These are phyloP conservation scores for Stagonosporopsis rhizophila DNA, from an alignment of 2,329 filamentous ascomycete genomes.

Conservation along the genomic window DNA sequence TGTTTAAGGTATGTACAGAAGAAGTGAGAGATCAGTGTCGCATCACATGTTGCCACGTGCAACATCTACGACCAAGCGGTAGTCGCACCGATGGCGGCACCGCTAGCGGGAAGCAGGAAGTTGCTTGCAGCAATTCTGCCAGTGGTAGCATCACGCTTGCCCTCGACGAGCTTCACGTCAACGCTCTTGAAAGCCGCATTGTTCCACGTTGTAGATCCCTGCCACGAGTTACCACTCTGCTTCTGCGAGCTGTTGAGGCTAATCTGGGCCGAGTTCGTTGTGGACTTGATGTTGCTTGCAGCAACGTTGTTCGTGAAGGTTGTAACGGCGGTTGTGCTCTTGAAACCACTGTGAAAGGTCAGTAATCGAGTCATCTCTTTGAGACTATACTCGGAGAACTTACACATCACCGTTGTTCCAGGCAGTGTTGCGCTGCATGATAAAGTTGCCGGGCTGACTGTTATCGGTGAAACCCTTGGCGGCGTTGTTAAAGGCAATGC, in stretches of 20 bases:
- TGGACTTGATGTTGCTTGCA: slow-evolving; percentile 40
- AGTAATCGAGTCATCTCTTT: background rate
- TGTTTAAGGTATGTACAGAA: background rate
- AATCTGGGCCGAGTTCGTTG: slow-evolving; percentile 27
- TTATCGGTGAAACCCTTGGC: slow-evolving; percentile 59
- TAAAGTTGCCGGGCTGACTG: slow-evolving; percentile 52
- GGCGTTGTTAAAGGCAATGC: slow-evolving; percentile 55
- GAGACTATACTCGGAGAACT: background rate
- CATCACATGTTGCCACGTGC: background rate
- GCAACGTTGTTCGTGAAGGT: slow-evolving; percentile 53
- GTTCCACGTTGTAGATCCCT: slow-evolving; percentile 48
- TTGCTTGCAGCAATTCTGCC: slow-evolving; percentile 53
- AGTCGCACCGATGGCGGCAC: slow-evolving; percentile 52
- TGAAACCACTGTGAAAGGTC: slow-evolving; percentile 41
- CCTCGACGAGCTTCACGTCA: slow-evolving; percentile 46
- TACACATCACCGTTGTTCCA: slow-evolving; percentile 54
- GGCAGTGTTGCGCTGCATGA: slow-evolving; percentile 54
- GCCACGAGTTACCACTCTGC: slow-evolving; percentile 55
- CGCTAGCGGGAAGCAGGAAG: slow-evolving; percentile 52
- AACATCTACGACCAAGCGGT: slow-evolving; percentile 30
- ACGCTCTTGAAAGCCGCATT: slow-evolving; percentile 52
- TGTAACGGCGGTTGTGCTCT: slow-evolving; percentile 46
- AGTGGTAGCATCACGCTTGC: slow-evolving; percentile 44
- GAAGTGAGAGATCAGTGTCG: background rate
- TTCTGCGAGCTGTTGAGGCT: slow-evolving; percentile 26